phyloP scores from a whole-genome alignment of 805 yeast species.

The Ogataea kodamae region DNA sequence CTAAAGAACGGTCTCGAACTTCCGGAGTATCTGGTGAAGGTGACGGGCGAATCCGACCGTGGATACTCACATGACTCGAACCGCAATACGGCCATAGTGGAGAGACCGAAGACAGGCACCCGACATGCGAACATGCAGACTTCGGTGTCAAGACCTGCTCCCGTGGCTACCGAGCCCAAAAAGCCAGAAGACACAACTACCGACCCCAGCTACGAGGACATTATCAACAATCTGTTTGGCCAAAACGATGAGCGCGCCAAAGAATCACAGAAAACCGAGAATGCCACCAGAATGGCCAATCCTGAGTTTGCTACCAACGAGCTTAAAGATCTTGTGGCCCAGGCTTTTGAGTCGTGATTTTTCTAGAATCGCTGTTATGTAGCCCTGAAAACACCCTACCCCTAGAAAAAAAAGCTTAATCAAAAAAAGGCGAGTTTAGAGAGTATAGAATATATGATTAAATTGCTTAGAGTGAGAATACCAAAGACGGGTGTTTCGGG shows the following conservation, averaged over 20 bases:
- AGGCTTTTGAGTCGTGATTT: constrained; percentile 28
- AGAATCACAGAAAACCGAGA: constrained; percentile 1
- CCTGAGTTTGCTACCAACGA: constrained; percentile 28
- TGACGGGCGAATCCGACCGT: constrained; percentile 76
- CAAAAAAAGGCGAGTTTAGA: constrained; percentile 2
- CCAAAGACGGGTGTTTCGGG: neutral
- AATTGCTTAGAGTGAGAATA: neutral
- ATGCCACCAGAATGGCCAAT: constrained; percentile 7
- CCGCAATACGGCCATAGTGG: constrained; percentile 11
- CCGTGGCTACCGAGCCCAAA: constrained; percentile 5
- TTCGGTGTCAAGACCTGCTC: constrained; percentile 11
- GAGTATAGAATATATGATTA: constrained; percentile 4
- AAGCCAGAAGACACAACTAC: constrained; percentile 7
- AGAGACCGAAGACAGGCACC: constrained; percentile 24
- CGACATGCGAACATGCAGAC: constrained; percentile 17
- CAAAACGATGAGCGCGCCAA: constrained; percentile 9
- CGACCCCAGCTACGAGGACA: constrained; percentile 24
- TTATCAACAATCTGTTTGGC: constrained; percentile 23
- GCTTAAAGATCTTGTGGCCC: constrained; percentile 33
- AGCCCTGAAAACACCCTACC: constrained; percentile 14
- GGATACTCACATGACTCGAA: constrained; percentile 9
- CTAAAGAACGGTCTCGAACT: constrained; percentile 70
- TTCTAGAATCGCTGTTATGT: constrained; percentile 18
- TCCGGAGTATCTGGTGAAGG: constrained; percentile 76
- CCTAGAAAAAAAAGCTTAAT: constrained; percentile 1